Evolutionary conservation across 805 yeast species (phyloP), one percentile per base, ranked within the genome.

Genomic region (Wickerhamomyces bisporus): DNA sequence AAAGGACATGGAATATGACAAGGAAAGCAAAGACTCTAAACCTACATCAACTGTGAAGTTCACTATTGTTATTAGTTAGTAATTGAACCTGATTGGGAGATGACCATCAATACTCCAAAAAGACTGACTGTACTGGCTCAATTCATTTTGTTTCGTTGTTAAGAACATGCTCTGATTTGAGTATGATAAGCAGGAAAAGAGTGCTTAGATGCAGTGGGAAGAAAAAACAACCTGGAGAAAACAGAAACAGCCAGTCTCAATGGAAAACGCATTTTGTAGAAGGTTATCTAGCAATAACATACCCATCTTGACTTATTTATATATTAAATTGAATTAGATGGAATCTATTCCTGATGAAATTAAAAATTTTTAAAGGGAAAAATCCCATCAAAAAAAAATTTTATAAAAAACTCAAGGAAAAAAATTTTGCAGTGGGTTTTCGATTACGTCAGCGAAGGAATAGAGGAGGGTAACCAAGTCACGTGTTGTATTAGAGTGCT

Each of bases 1-100:
- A 3, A 7, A 17, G n/a, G n/a, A n/a, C n/a, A n/a, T n/a, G n/a
- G n/a, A n/a, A n/a, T n/a, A n/a, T n/a, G n/a, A n/a, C n/a, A n/a
- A n/a, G n/a, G n/a, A n/a, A n/a, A n/a, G n/a, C n/a, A n/a, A n/a
- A n/a, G n/a, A n/a, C n/a, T n/a, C n/a, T n/a, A n/a, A 20, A 48
- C 57, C 34, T 52, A 52, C 57, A 53, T 75, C 80, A 69, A 74
- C 77, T 65, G 81, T 75, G 77, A 75, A 75, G 64, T 68, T 68
- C 68, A 69, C 74, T 66, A 46, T 26, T 10, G 6, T 4, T 14
- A 19, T 30, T 23, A 41, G 57, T 53, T 53, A 54, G 58, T 51
- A 40, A n/a, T 12, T 5, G n/a, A 10, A 7, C 10, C 24, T 7
- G 7, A 7, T 21, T 7, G 24, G 10, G 24, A 21, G 24, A 21